These are phyloP conservation scores for Clitoria ternatea DNA, from an alignment of 306 rosid species.

Conservation along the genomic window DNA sequence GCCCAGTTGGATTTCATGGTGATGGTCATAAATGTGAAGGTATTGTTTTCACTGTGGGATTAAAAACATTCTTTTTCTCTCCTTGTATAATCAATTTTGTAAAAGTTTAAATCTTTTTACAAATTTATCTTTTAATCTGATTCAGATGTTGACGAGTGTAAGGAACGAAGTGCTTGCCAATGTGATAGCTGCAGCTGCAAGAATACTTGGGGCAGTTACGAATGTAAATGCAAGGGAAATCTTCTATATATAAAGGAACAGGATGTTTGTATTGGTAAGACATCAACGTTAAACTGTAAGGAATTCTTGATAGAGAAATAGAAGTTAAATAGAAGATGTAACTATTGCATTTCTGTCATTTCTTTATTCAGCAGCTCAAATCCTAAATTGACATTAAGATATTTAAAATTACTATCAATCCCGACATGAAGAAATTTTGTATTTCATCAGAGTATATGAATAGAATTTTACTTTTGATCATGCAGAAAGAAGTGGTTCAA, in stretches of 20 bases:
- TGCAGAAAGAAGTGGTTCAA: slow-evolving; percentile 73
- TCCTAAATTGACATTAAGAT: neutral
- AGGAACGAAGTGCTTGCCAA: slow-evolving; percentile 43
- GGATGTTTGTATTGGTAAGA: slow-evolving; percentile 48
- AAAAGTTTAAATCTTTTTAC: neutral
- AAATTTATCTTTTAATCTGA: slow-evolving; percentile 21
- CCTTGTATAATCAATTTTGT: neutral
- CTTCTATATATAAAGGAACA: slow-evolving; percentile 47
- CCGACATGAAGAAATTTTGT: neutral
- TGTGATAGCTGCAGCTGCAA: slow-evolving; percentile 48
- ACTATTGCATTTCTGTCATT: neutral
- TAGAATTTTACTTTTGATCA: slow-evolving; percentile 2
- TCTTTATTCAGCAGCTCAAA: neutral
- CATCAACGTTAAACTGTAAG: neutral
- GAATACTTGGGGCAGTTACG: slow-evolving; percentile 49
- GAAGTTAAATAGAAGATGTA: neutral
- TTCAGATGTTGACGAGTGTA: slow-evolving; percentile 48
- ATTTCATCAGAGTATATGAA: neutral
- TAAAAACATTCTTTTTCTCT: neutral
- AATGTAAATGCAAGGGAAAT: slow-evolving; percentile 51
- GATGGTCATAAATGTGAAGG: slow-evolving; percentile 76
- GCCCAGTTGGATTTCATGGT: slow-evolving; percentile 72
- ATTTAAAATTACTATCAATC: neutral
- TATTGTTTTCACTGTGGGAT: slow-evolving; percentile 22
- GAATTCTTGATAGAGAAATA: neutral